Percentiles rank a stretch among this genome's conserved stretches.
These are phyloP conservation scores for Globisporangium nagaii DNA, from an alignment of 352 stramenopile genomes.

Conservation along the genomic window DNA sequence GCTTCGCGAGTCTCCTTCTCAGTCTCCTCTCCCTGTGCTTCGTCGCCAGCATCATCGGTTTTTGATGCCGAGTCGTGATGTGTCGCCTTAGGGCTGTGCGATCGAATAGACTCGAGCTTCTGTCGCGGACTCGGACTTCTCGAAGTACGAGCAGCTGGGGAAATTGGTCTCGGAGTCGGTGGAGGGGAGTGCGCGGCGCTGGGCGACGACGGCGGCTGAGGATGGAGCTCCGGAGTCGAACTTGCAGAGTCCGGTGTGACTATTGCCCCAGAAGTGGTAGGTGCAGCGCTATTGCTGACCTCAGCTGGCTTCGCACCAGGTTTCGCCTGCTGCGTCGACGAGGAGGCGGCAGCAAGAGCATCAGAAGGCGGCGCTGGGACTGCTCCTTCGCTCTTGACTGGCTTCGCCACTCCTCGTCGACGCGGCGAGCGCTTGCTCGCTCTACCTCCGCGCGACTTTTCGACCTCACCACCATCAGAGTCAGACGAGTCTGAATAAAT, in stretches of 20 bases:
- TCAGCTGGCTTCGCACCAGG: neutral
- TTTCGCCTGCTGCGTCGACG: neutral
- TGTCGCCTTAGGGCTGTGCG: neutral
- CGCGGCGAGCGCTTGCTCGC: neutral
- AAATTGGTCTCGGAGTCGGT: neutral
- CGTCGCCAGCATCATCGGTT: neutral
- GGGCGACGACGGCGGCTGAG: neutral
- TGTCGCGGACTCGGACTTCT: conserved; percentile 7
- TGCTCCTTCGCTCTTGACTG: neutral
- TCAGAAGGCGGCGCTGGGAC: neutral
- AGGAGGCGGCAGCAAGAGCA: too few relatives aligned
- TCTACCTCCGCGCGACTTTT: conserved; percentile 1
- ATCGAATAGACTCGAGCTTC: conserved; percentile 6
- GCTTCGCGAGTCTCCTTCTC: neutral
- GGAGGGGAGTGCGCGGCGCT: neutral
- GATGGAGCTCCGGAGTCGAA: neutral
- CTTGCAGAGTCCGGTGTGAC: neutral
- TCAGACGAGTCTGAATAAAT: conserved; percentile 58
- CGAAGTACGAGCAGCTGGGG: conserved; percentile 1
- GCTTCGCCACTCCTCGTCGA: neutral
- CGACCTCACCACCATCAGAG: conserved; percentile 23
- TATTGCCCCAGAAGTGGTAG: neutral
- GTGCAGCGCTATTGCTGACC: too few relatives aligned
- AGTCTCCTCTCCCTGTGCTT: neutral
- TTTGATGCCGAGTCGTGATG: neutral